These are phyloP conservation scores for Sphaerulina musiva DNA, from an alignment of 2,329 filamentous ascomycete genomes.

Conservation along the genomic window DNA sequence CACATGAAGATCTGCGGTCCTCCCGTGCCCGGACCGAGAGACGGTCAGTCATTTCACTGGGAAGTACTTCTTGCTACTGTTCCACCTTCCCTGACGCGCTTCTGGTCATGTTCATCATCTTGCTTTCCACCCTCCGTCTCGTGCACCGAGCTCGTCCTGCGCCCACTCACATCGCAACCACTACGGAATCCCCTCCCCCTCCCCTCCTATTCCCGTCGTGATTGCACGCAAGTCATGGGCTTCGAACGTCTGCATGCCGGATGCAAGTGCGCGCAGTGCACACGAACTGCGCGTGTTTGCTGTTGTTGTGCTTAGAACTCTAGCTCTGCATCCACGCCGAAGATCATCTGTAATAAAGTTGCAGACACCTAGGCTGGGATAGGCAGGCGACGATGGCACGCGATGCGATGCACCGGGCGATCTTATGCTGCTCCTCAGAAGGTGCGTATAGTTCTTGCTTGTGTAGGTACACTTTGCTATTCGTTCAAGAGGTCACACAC, in stretches of 20 bases:
- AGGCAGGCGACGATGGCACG: not conserved
- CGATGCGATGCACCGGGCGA: not conserved
- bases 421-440: not conserved
- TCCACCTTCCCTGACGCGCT: too few species aligned
- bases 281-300: not conserved
- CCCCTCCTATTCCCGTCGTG: too few species aligned
- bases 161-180: not conserved
- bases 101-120: not conserved
- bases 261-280: not conserved
- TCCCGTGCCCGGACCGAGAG: not conserved
- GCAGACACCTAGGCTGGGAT: not conserved
- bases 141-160: not conserved
- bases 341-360: not conserved
- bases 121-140: not conserved
- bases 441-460: not conserved
- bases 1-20: not conserved
- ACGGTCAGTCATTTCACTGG: not conserved
- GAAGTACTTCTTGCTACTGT: too few species aligned
- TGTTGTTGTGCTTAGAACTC: not conserved
- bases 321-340: not conserved
- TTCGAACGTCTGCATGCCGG: slow-evolving; percentile 1
- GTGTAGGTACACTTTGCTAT: not conserved
- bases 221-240: slow-evolving; percentile 1
- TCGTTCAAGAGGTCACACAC: too few species aligned
- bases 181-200: not conserved